Conservation (phyloP, 192 early-diverging fungal species). For the Lobosporangium transversale region DNA sequence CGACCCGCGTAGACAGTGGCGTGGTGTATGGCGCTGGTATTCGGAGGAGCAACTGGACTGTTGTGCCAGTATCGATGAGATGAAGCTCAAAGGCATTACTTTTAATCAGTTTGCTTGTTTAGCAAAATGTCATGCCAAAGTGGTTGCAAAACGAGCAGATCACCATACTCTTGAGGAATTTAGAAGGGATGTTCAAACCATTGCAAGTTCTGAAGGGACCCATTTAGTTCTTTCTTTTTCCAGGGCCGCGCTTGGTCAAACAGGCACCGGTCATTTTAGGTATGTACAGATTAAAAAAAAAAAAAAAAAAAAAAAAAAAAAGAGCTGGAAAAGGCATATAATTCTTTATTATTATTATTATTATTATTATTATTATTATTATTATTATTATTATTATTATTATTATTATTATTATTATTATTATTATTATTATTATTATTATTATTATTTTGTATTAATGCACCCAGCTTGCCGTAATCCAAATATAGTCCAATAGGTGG, state of each 20-base stretch:
- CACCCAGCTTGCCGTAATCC: background rate
- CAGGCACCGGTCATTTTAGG: slow-evolving; percentile 79
- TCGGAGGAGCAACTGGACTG: slow-evolving; percentile 78
- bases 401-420: too few species aligned
- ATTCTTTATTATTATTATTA: too few species aligned
- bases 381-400: too few species aligned
- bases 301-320: too few species aligned
- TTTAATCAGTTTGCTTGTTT: slow-evolving; percentile 90
- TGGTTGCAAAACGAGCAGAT: slow-evolving; percentile 77
- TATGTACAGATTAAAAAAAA: background rate
- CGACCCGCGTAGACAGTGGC: slow-evolving; percentile 86
- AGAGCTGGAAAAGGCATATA: too few species aligned
- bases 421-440: too few species aligned
- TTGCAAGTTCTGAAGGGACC: slow-evolving; percentile 71
- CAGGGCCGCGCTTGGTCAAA: slow-evolving; percentile 77
- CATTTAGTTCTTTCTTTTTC: slow-evolving; percentile 92
- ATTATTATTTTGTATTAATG: background rate
- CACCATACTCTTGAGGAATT: slow-evolving; percentile 79
- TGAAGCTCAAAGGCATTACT: slow-evolving; percentile 85
- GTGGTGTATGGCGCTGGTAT: slow-evolving; percentile 81
- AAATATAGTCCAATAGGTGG: slow-evolving; percentile 79
- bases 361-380: too few species aligned
- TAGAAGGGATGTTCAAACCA: slow-evolving; percentile 71
- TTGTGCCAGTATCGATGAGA: slow-evolving; percentile 71
- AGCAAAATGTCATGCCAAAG: slow-evolving; percentile 84